Conservation (phyloP, 2,329 filamentous ascomycete species). For the Onygena corvina region DNA sequence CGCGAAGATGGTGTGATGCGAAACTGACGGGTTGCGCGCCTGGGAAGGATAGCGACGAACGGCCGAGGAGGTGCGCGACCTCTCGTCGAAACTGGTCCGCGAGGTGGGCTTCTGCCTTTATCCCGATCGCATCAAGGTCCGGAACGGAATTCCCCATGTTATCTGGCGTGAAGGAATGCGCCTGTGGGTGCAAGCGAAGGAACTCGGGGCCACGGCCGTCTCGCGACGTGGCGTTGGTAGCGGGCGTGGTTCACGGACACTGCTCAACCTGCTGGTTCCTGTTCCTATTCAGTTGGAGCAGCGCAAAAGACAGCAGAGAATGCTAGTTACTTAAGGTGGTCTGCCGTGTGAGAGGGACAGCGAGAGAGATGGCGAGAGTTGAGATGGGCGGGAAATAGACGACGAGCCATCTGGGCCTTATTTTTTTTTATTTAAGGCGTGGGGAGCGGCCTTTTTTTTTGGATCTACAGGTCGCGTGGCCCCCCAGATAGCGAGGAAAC, state of each 20-base stretch:
- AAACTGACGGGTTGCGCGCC: conserved; percentile 94
- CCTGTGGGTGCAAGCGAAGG: not conserved
- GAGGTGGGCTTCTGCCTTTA: conserved; percentile 52
- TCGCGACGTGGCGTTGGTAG: conserved; percentile 3
- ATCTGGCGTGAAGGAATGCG: not conserved
- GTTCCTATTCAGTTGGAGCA: not conserved
- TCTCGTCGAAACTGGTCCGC: conserved; percentile 54
- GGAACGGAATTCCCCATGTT: conserved; percentile 32
- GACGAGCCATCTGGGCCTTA: not conserved
- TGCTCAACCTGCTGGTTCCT: not conserved
- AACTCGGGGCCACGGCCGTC: not conserved
- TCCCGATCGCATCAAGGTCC: conserved; percentile 39
- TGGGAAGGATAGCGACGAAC: conserved; percentile 56
- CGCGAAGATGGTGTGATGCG: conserved; percentile 64
- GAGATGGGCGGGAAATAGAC: not conserved
- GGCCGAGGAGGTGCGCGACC: conserved; percentile 62
- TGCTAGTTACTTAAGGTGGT: not conserved
- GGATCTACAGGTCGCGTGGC: no score
- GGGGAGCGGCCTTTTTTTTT: not conserved
- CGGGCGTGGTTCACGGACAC: not conserved
- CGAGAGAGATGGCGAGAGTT: not conserved
- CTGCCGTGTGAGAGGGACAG: not conserved
- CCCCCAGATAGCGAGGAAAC: no score
- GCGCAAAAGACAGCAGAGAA: not conserved
- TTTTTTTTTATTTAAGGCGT: not conserved